Evolutionary conservation across 352 stramenopile species (phyloP).

Genomic region (Globisporangium sylvaticum): DNA sequence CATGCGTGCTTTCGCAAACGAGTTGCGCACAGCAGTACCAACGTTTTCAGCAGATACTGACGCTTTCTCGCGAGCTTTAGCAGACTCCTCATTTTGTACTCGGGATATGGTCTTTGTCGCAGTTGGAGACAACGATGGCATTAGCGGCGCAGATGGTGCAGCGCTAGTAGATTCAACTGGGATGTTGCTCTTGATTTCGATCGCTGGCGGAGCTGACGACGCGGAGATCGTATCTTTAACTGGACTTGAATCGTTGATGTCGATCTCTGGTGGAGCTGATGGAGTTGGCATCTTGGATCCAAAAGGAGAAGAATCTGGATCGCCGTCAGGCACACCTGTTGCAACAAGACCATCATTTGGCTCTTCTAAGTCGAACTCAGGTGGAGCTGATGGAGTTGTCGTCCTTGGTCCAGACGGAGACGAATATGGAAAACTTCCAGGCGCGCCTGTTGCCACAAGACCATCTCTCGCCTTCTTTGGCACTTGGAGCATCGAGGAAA

Average conservation of each 20-base stretch:
- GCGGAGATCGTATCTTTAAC: conserved; percentile 7
- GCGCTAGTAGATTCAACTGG: not conserved
- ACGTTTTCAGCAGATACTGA: conserved; percentile 26
- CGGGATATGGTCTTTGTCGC: conserved; percentile 36
- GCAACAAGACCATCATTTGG: not conserved
- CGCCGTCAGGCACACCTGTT: not conserved
- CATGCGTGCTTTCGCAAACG: conserved; percentile 43
- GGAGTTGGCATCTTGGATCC: conserved; percentile 18
- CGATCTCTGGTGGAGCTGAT: conserved; percentile 28
- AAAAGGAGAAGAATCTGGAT: conserved; percentile 4
- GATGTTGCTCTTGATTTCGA: not conserved
- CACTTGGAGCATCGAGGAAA: not conserved
- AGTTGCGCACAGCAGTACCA: conserved; percentile 31
- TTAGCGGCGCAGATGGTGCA: conserved; percentile 21
- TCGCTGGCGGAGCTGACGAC: conserved; percentile 7
- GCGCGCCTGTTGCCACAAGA: conserved; percentile 9
- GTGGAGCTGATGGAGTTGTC: conserved; percentile 14
- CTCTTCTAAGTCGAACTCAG: conserved; percentile 8
- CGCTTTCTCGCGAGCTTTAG: conserved; percentile 20
- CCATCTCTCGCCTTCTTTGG: not conserved
- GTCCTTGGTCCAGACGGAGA: conserved; percentile 9
- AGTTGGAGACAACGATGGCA: conserved; percentile 44
- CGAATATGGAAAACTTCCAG: conserved; percentile 15
- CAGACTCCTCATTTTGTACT: not conserved
- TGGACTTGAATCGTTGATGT: conserved; percentile 16